These are phyloP conservation scores for Mycosphaerelloides madeirae DNA, from an alignment of 2,329 filamentous ascomycete species.

Conservation along the genomic window DNA sequence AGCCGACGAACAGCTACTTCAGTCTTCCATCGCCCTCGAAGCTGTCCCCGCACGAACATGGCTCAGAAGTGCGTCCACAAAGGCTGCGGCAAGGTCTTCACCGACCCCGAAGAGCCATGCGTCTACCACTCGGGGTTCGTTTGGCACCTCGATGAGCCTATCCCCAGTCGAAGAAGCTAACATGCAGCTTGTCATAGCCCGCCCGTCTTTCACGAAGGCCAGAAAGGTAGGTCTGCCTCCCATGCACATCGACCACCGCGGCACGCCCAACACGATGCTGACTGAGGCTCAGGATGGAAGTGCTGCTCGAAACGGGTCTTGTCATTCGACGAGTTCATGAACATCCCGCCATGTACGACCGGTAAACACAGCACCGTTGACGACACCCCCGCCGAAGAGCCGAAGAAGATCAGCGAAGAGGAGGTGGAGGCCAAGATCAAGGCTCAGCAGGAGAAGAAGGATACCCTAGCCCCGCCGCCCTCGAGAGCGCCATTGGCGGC, in stretches of 20 bases:
- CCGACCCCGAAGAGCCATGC: slow-evolving; percentile 76
- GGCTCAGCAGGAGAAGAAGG: slow-evolving; percentile 24
- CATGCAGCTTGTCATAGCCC: slow-evolving; percentile 16
- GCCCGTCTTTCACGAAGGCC: slow-evolving; percentile 93
- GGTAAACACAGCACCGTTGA: slow-evolving; percentile 91
- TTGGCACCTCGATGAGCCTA: slow-evolving; percentile 12
- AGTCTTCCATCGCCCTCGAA: neutral
- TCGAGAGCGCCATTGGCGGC: slow-evolving; percentile 25
- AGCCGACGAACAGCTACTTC: no score
- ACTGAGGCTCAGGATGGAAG: slow-evolving; percentile 73
- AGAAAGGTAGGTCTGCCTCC: slow-evolving; percentile 68
- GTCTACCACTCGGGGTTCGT: slow-evolving; percentile 64
- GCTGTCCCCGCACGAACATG: slow-evolving; percentile 42
- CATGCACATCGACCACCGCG: neutral
- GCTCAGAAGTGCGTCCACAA: slow-evolving; percentile 91
- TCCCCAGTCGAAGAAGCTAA: slow-evolving; percentile 7
- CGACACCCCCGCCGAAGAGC: slow-evolving; percentile 48
- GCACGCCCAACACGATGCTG: slow-evolving; percentile 2
- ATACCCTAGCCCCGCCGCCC: slow-evolving; percentile 23
- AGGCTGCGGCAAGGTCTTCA: slow-evolving; percentile 85
- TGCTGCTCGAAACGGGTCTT: slow-evolving; percentile 96
- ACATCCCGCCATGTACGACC: slow-evolving; percentile 84
- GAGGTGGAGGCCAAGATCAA: slow-evolving; percentile 32
- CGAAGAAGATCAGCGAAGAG: slow-evolving; percentile 24
- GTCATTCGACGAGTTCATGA: slow-evolving; percentile 96